Evolutionary conservation across 106 monocot genomes (phyloP), one percentile per base, ranked within the genome.

Genomic region (Chionographis japonica): DNA sequence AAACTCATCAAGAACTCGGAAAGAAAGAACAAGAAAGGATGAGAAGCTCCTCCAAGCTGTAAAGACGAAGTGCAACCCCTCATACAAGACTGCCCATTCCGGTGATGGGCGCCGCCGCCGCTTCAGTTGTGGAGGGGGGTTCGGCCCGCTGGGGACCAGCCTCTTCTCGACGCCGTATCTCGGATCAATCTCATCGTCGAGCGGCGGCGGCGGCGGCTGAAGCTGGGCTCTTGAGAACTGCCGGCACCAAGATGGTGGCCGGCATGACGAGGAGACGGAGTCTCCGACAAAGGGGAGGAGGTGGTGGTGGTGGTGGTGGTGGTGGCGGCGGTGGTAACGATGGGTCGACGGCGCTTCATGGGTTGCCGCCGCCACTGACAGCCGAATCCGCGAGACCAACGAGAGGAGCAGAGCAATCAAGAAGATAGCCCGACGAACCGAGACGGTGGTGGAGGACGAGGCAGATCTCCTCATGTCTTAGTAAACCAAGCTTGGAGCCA

Each of bases 1-100:
- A 55, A 38, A 39, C 0, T 20, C 19, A 43, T 18, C 41, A 58
- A 50, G 37, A 15, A 42, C 27, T 27, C 60, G 66, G 67, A 74
- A 74, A 74, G 66, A 59, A 67, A 60, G 74, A 66, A 74, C 74
- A 66, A 74, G 66, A 74, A 67, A 74, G 66, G 66, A 66, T 59
- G 50, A 40, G 38, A 16, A 37, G 9, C n/a, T 37, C 3, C 4
- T 15, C 52, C 12, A 56, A 42, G 3, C 38, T 49, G 27, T 27
- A 27, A 27, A 27, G 27, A 27, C 1, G 27, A 12, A 11, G 38
- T 8, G 4, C 8, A 12, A 56, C 11, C 49, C 51, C 9, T 51
- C 2, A 51, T 3, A 51, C 9, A 9, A 51, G 49, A 51, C 7
- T 13, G 9, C 51, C 51, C 46, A 46, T 40, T 42, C 13, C 27